Evolutionary conservation across 176 grass and related monocot genomes (phyloP).

Genomic region (Leersia perrieri): DNA sequence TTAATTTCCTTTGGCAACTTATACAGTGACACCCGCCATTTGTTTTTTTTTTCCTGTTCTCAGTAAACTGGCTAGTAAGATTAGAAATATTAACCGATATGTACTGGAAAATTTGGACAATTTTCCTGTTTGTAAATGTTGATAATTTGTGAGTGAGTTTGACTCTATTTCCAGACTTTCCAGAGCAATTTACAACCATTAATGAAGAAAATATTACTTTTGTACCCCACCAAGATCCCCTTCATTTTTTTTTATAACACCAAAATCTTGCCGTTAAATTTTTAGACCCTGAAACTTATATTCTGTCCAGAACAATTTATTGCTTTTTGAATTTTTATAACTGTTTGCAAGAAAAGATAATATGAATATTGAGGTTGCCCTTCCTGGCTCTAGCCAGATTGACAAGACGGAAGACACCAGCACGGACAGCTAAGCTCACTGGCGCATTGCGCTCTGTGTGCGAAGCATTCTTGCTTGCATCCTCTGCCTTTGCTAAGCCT

Average conservation of each 20-base stretch:
- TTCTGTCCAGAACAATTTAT: neutral
- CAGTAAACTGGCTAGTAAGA: neutral
- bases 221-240: neutral
- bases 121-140: neutral
- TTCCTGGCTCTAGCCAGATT: no score
- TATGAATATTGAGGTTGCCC: no score
- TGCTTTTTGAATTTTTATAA: no score
- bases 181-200: neutral
- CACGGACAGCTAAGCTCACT: no score
- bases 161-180: neutral
- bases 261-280: neutral
- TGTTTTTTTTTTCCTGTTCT: no score
- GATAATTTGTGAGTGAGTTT: neutral
- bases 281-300: neutral
- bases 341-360: no score
- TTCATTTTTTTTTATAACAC: neutral
- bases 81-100: neutral
- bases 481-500: no score
- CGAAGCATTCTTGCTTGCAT: no score
- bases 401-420: no score
- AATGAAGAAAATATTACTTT: neutral
- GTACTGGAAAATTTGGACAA: neutral
- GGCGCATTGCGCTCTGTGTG: no score
- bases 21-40: neutral
- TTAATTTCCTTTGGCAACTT: neutral